Evolutionary conservation across 192 early-diverging fungal genomes (phyloP).

Genomic region (Umbelopsis isabellina): DNA sequence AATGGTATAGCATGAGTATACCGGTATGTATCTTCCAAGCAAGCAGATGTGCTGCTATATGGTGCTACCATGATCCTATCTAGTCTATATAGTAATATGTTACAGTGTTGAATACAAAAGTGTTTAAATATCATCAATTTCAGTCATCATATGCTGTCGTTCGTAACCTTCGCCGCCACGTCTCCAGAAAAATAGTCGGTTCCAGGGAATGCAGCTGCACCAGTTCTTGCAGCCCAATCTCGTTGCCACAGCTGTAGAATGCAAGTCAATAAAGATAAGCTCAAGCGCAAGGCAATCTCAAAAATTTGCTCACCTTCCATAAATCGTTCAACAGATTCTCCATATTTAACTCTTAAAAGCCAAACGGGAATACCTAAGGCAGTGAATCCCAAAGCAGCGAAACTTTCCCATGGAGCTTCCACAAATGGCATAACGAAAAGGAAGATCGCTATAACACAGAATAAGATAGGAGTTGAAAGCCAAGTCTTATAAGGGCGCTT

Average conservation of each 20-base stretch:
- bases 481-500: conserved; percentile 75
- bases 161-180: conserved; percentile 16
- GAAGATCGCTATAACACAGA: conserved; percentile 61
- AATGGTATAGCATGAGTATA: too few relatives aligned
- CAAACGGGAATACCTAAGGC: conserved; percentile 56
- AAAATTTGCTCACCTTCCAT: conserved; percentile 38
- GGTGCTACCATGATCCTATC: neutral
- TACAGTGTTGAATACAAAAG: conserved; percentile 6
- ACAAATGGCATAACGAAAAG: conserved; percentile 66
- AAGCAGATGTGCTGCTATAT: neutral
- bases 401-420: conserved; percentile 53
- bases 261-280: neutral
- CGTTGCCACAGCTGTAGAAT: neutral
- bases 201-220: conserved; percentile 1
- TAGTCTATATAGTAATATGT: conserved; percentile 14
- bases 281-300: neutral
- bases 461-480: conserved; percentile 67
- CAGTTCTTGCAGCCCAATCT: neutral
- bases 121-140: conserved; percentile 3
- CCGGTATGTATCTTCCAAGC: too few relatives aligned
- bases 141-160: conserved; percentile 19
- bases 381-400: conserved; percentile 51
- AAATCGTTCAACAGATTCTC: conserved; percentile 33
- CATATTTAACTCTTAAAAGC: conserved; percentile 50
- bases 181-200: conserved; percentile 3